Evolutionary conservation across 2,329 filamentous ascomycete genomes (phyloP).

Genomic region (Emergomyces pasteurianus): DNA sequence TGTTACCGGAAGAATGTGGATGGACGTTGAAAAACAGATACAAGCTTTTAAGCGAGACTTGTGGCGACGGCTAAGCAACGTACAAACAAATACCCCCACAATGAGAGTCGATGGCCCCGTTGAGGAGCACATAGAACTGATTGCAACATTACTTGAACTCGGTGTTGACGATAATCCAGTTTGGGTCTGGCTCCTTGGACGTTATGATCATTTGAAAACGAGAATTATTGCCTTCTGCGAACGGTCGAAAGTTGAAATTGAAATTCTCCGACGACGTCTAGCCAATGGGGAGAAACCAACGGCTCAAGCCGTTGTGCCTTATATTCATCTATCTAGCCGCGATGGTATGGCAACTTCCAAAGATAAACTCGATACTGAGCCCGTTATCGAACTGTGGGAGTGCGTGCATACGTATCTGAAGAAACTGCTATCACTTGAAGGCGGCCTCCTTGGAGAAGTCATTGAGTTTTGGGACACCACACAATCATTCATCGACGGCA

Average conservation of each 20-base stretch:
- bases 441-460: constrained; percentile 77
- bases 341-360: constrained; percentile 51
- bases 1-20: constrained; percentile 86
- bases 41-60: constrained; percentile 77
- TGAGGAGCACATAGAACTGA: constrained; percentile 87
- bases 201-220: constrained; percentile 77
- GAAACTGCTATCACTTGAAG: constrained; percentile 58
- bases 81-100: constrained; percentile 46
- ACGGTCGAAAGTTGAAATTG: constrained; percentile 81
- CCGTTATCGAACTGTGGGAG: constrained; percentile 87
- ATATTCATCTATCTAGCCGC: constrained; percentile 61
- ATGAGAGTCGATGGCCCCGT: constrained; percentile 42
- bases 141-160: constrained; percentile 76
- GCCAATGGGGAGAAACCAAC: constrained; percentile 62
- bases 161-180: constrained; percentile 94
- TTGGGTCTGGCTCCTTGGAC: constrained; percentile 86
- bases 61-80: constrained; percentile 67
- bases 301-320: constrained; percentile 56
- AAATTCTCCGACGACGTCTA: constrained; percentile 72
- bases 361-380: constrained; percentile 60
- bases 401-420: constrained; percentile 65
- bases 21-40: constrained; percentile 79
- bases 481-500: constrained; percentile 79
- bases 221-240: constrained; percentile 73
- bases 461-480: constrained; percentile 90